Evolutionary conservation across 768 basidiomycete genomes (phyloP).

Genomic region (Russula foetens): DNA sequence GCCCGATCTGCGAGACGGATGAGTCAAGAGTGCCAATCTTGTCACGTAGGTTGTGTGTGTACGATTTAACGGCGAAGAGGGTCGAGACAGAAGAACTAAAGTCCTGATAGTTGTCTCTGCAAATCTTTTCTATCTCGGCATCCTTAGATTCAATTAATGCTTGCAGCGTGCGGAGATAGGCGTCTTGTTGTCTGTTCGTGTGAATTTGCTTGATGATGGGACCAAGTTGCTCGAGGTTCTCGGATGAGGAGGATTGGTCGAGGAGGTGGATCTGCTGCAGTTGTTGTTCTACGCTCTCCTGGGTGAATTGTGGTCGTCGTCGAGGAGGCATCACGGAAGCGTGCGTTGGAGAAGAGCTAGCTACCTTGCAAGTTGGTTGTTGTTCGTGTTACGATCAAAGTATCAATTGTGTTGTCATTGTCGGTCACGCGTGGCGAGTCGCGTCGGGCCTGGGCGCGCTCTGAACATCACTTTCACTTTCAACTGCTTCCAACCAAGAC

Average conservation of each 20-base stretch:
- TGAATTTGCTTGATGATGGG: slow-evolving; percentile 94
- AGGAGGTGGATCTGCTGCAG: slow-evolving; percentile 86
- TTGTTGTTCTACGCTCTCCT: slow-evolving; percentile 82
- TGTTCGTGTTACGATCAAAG: too few species aligned
- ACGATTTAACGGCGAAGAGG: slow-evolving; percentile 90
- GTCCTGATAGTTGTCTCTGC: slow-evolving; percentile 94
- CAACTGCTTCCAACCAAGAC: neutral
- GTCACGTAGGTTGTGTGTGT: slow-evolving; percentile 89
- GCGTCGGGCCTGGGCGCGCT: slow-evolving; percentile 2
- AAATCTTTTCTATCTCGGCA: slow-evolving; percentile 91
- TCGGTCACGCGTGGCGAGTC: slow-evolving; percentile 1
- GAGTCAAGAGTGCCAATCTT: slow-evolving; percentile 84
- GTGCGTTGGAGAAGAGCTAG: too few species aligned
- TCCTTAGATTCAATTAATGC: slow-evolving; percentile 92
- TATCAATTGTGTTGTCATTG: too few species aligned
- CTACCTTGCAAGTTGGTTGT: too few species aligned
- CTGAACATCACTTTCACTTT: neutral
- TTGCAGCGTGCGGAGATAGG: slow-evolving; percentile 78
- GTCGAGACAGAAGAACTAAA: slow-evolving; percentile 98
- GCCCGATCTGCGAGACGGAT: slow-evolving; percentile 83
- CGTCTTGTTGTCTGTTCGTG: slow-evolving; percentile 79
- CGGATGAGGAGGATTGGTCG: slow-evolving; percentile 79
- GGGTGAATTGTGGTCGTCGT: slow-evolving; percentile 60
- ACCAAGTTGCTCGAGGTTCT: slow-evolving; percentile 92
- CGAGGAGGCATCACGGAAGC: slow-evolving; percentile 57